phyloP scores from a whole-genome alignment of 768 basidiomycete species.

The Tulasnella sp. region DNA sequence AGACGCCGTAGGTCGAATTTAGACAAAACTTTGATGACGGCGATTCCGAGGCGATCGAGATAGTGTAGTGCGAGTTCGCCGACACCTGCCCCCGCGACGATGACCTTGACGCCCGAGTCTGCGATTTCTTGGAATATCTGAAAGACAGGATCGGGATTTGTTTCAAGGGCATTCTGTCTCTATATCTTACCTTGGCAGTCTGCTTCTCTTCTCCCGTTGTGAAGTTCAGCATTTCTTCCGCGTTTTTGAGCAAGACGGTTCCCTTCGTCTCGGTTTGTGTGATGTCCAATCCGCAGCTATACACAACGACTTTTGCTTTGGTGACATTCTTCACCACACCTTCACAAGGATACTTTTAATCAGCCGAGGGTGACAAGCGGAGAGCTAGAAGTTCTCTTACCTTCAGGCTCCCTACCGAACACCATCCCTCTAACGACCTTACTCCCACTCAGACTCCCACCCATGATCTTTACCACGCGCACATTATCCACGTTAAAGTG shows the following conservation, averaged over 20 bases:
- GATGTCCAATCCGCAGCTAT: slow-evolving; percentile 83
- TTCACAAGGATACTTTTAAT: slow-evolving; percentile 23
- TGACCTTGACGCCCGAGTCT: slow-evolving; percentile 85
- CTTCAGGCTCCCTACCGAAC: slow-evolving; percentile 91
- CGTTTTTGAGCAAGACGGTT: slow-evolving; percentile 89
- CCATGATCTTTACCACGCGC: slow-evolving; percentile 97
- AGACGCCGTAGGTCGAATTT: slow-evolving; percentile 94
- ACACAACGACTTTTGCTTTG: slow-evolving; percentile 90
- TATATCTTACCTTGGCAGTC: slow-evolving; percentile 54
- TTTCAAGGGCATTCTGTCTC: background rate
- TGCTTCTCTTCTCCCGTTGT: slow-evolving; percentile 94
- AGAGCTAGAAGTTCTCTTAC: slow-evolving; percentile 30
- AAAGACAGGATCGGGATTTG: background rate
- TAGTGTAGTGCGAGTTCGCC: slow-evolving; percentile 97
- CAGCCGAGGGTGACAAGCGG: background rate
- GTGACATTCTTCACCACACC: slow-evolving; percentile 72
- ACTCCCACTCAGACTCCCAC: slow-evolving; percentile 74
- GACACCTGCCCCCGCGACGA: slow-evolving; percentile 85
- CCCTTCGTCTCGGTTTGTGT: slow-evolving; percentile 99
- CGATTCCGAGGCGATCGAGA: slow-evolving; percentile 85
- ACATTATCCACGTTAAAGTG: slow-evolving; percentile 99
- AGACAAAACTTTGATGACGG: slow-evolving; percentile 92
- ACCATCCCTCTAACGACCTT: slow-evolving; percentile 96
- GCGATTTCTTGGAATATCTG: slow-evolving; percentile 97
- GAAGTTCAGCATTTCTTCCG: slow-evolving; percentile 95